A percentile compares a stretch with the other conserved stretches of the same genome.
Evolutionary conservation across 345 rosid species (phyloP).

Genomic region (Lumnitzera littorea): DNA sequence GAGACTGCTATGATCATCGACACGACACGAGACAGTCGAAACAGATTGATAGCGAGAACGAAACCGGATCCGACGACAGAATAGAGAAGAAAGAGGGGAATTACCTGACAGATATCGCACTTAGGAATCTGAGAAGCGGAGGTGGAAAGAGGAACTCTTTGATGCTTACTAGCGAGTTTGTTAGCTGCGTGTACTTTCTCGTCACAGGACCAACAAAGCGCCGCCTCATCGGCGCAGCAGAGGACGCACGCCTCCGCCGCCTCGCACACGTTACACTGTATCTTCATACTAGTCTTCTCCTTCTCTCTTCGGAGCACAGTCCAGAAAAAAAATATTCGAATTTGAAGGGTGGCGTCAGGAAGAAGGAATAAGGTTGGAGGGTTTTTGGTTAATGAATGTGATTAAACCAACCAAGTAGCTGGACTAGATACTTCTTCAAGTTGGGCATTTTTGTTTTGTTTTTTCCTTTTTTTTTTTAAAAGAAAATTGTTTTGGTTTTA

Average conservation of each 20-base stretch:
- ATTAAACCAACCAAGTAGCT: no score
- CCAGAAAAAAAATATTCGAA: no score
- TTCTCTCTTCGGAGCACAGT: neutral
- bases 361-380: slow-evolving; percentile 5
- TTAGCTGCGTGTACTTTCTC: slow-evolving; percentile 89
- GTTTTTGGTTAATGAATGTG: no score
- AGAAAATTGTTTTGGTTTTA: no score
- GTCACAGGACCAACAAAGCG: slow-evolving; percentile 85
- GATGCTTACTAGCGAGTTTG: slow-evolving; percentile 95
- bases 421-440: no score
- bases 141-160: slow-evolving; percentile 68
- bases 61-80: neutral
- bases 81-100: neutral
- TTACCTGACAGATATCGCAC: slow-evolving; percentile 94
- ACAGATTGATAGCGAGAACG: neutral
- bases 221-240: slow-evolving; percentile 99
- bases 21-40: no score
- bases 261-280: slow-evolving; percentile 97
- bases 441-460: neutral
- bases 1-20: no score
- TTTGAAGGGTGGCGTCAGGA: neutral
- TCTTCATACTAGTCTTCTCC: slow-evolving; percentile 49
- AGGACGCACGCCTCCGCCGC: slow-evolving; percentile 85
- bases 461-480: no score
- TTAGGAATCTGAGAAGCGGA: slow-evolving; percentile 76